Conservation (phyloP, 106 monocot species). For the Xerophyta viscosa region DNA sequence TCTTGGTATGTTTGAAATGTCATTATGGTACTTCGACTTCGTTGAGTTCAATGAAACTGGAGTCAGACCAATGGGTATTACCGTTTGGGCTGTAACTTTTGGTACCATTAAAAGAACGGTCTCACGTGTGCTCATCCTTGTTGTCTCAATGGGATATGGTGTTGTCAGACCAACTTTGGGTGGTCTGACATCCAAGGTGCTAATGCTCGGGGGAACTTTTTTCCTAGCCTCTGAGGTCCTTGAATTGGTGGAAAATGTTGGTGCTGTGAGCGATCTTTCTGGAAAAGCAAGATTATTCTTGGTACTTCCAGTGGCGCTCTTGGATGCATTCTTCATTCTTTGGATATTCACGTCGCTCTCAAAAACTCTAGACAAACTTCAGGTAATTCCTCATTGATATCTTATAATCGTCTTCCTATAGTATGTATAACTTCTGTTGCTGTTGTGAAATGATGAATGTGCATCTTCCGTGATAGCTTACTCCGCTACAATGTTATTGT, state of each 20-base stretch:
- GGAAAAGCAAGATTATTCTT: conserved; percentile 88
- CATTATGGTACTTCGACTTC: conserved; percentile 95
- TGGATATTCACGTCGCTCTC: conserved; percentile 97
- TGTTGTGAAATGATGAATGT: too few species aligned
- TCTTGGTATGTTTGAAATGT: conserved; percentile 90
- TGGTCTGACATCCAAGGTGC: conserved; percentile 85
- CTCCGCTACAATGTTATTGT: too few species aligned
- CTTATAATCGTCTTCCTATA: too few species aligned
- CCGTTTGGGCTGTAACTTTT: conserved; percentile 93
- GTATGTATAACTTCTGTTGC: too few species aligned
- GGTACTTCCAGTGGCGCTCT: conserved; percentile 74
- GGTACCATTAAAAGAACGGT: conserved; percentile 73
- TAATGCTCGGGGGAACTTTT: conserved; percentile 90
- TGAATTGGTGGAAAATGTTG: conserved; percentile 88
- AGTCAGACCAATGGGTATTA: conserved; percentile 72
- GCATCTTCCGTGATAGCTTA: too few species aligned
- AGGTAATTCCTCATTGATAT: conserved; percentile 57
- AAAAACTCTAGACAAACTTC: conserved; percentile 87
- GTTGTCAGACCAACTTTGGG: conserved; percentile 92
- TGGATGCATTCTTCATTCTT: conserved; percentile 94
- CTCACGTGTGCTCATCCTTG: conserved; percentile 63
- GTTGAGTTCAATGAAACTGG: conserved; percentile 87
- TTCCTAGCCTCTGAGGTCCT: conserved; percentile 89
- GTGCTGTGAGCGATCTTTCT: conserved; percentile 80
- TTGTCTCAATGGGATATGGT: conserved; percentile 95